Evolutionary conservation across 2,329 filamentous ascomycete species (phyloP), one percentile per base, ranked within the genome.

Genomic region (Colletotrichum sp.): DNA sequence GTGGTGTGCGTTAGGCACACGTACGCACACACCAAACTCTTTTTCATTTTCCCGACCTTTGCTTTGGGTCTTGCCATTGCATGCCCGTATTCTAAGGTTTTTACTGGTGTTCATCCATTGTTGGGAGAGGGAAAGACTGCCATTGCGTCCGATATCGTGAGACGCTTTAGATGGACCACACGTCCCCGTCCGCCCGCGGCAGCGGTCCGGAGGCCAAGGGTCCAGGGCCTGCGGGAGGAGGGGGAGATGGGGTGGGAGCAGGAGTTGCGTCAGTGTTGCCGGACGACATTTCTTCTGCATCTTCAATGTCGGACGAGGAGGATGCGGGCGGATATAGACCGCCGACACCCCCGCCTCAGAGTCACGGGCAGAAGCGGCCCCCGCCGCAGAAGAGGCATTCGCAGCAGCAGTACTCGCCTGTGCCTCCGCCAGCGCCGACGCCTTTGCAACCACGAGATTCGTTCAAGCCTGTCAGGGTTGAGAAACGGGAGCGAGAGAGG

Each of bases 261-360:
- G 58, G 58, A 62, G 58, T 34, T 62, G 58, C 34, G 21, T 26
- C 61, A 26, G 36, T 43, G n/a, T 36, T 43, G 43, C 66, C 66
- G 38, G 67, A 70, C 56, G 56, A 70, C 26, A 36, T 70, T 26
- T 70, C 67, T 18, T 71, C 68, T 43, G 21, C 60, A 56, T 66
- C 56, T 18, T 75, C 73, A 24, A 67, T 73, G 73, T 75, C 73
- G 64, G 73, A 75, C 34, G 73, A 75, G 62, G 73, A 73, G 4
- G 69, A 36, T 5, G 38, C 64, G 34, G 38, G 69, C 56, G 24
- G 69, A 73, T 75, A 73, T 75, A 75, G 69, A 67, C 38, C 73
- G 9, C 62, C 71, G 26, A 75, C 69, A 8, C 56, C 73, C 21
- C 73, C 69, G n/a, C 70, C 73, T 13, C 73, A 75, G 28, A 64